Evolutionary conservation across 139 green algal genomes (phyloP).

Genomic region (Tetraselmis striata): DNA sequence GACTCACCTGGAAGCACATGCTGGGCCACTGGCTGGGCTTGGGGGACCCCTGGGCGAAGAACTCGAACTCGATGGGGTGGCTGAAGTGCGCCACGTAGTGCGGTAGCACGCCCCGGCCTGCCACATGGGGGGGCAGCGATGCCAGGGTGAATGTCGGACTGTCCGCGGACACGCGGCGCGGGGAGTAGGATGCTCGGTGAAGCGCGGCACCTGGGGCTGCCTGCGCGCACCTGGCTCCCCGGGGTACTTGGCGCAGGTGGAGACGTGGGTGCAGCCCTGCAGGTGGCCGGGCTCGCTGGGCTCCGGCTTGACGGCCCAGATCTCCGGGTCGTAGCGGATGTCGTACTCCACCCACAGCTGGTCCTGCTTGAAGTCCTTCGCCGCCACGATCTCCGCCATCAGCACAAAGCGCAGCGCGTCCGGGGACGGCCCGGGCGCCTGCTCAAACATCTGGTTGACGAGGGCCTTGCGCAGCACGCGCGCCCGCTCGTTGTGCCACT

Average conservation of each 20-base stretch:
- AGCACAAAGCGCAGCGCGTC: constrained; percentile 35
- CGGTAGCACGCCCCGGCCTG: constrained; percentile 6
- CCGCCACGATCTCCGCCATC: constrained; percentile 42
- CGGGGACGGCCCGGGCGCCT: constrained; percentile 15
- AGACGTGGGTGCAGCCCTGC: constrained; percentile 52
- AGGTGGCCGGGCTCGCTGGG: constrained; percentile 14
- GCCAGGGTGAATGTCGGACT: too few relatives aligned
- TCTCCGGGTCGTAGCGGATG: constrained; percentile 2
- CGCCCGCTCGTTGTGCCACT: constrained; percentile 2
- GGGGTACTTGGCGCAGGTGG: constrained; percentile 30
- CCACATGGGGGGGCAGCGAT: too few relatives aligned
- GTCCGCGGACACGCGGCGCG: too few relatives aligned
- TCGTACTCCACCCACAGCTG: constrained; percentile 51
- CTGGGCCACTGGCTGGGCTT: constrained; percentile 29
- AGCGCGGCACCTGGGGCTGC: too few relatives aligned
- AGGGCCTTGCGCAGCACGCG: neutral
- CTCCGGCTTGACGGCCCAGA: constrained; percentile 11
- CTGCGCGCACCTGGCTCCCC: too few relatives aligned
- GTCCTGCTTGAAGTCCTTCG: constrained; percentile 39
- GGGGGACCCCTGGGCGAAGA: constrained; percentile 1
- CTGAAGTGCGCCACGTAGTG: constrained; percentile 46
- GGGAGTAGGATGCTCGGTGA: too few relatives aligned
- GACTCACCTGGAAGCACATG: constrained; percentile 45
- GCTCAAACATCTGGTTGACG: constrained; percentile 15
- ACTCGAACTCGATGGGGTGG: constrained; percentile 55